Evolutionary conservation across 768 basidiomycete genomes (phyloP).

Genomic region (Boletus reticuloceps): DNA sequence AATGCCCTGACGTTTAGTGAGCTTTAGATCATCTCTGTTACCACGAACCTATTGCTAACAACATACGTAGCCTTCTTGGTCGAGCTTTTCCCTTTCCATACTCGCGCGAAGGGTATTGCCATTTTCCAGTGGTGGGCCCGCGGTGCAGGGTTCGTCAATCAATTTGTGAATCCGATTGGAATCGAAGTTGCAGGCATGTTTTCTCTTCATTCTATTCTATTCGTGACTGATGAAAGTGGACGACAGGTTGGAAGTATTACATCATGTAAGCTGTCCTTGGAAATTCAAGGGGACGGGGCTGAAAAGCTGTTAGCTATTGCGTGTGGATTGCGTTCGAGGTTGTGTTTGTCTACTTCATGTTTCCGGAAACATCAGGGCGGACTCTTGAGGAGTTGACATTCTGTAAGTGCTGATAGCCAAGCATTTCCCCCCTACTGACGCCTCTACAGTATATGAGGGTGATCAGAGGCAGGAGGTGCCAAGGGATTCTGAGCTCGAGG

Average conservation of each 20-base stretch:
- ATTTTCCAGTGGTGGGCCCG: constrained; percentile 60
- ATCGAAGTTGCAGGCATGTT: constrained; percentile 8
- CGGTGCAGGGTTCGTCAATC: constrained; percentile 19
- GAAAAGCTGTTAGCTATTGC: neutral
- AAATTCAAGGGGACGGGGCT: neutral
- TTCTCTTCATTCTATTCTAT: neutral
- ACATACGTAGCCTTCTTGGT: constrained; percentile 51
- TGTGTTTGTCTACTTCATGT: neutral
- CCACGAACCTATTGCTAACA: neutral
- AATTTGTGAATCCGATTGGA: constrained; percentile 18
- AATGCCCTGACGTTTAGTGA: constrained; percentile 2
- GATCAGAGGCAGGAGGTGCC: neutral
- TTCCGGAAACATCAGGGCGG: neutral
- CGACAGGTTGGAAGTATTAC: neutral
- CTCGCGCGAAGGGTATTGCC: constrained; percentile 58
- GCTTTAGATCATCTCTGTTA: neutral
- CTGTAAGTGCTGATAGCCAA: constrained; percentile 6
- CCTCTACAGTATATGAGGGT: neutral
- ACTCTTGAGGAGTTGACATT: constrained; percentile 5
- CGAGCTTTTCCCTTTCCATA: constrained; percentile 65
- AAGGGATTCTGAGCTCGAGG: neutral
- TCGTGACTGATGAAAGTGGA: neutral
- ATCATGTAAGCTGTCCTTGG: neutral
- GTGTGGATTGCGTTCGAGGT: neutral
- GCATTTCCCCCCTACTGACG: neutral